phyloP scores from a whole-genome alignment of 148 eudicot species.

The Euryodendron excelsum region DNA sequence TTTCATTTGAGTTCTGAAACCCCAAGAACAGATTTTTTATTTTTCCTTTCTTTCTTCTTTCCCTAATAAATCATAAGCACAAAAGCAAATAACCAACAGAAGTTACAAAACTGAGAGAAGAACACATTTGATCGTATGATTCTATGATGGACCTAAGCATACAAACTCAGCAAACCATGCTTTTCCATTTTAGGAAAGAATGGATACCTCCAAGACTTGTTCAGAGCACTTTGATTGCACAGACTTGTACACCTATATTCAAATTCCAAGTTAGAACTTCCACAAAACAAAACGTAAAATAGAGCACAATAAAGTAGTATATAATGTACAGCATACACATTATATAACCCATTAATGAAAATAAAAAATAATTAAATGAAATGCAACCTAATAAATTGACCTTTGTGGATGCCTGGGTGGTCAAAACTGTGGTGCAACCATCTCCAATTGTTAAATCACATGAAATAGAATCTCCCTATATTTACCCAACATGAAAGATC shows the following conservation, averaged over 20 bases:
- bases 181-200: conserved; percentile 3
- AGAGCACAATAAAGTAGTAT: not conserved
- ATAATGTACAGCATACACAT: not conserved
- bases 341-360: not conserved
- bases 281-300: not conserved
- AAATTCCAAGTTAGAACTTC: not conserved
- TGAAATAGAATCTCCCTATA: conserved; percentile 73
- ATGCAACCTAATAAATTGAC: conserved; percentile 26
- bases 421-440: conserved; percentile 82
- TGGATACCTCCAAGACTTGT: conserved; percentile 72
- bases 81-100: not conserved
- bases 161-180: not conserved
- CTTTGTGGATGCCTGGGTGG: conserved; percentile 97
- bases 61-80: not conserved
- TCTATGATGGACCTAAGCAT: not conserved
- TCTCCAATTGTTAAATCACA: conserved; percentile 68
- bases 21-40: not conserved
- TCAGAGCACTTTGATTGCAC: conserved; percentile 62
- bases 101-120: not conserved
- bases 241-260: conserved; percentile 71
- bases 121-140: not conserved
- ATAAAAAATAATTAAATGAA: not conserved
- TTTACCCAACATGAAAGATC: not conserved
- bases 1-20: not conserved
- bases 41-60: not conserved